Evolutionary conservation across 2,329 filamentous ascomycete species (phyloP).

Genomic region (Fusarium sp.): DNA sequence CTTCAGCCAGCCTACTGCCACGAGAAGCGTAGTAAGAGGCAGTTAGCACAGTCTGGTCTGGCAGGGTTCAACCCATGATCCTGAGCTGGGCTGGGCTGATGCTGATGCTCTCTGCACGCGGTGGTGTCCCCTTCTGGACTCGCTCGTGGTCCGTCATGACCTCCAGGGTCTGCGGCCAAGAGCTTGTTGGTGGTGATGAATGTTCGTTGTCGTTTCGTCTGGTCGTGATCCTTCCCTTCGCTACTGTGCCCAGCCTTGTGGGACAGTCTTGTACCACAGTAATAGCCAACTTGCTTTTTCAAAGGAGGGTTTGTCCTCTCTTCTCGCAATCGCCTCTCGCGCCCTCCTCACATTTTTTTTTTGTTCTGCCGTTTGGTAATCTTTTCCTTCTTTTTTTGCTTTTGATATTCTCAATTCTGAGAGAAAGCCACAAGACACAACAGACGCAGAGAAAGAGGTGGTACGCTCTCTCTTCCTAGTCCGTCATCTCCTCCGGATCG

Average conservation of each 20-base stretch:
- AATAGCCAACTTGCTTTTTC: conserved; percentile 20
- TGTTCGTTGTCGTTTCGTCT: neutral
- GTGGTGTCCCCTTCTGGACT: conserved; percentile 13
- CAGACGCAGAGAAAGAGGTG: neutral
- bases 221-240: neutral
- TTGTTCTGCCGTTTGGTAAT: neutral
- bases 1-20: neutral
- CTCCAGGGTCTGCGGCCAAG: conserved; percentile 21
- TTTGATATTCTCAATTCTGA: neutral
- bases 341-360: neutral
- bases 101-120: neutral
- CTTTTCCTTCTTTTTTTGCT: neutral
- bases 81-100: neutral
- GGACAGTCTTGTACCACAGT: conserved; percentile 5
- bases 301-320: conserved; percentile 9
- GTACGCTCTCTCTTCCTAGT: neutral
- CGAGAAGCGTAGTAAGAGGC: neutral
- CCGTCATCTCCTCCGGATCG: conserved; percentile 5
- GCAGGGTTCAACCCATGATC: conserved; percentile 8
- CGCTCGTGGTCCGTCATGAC: conserved; percentile 6
- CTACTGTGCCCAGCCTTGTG: neutral
- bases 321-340: conserved; percentile 10
- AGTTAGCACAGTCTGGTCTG: neutral
- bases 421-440: neutral
- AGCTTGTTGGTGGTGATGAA: conserved; percentile 2